Evolutionary conservation across 2,329 filamentous ascomycete species (phyloP).

Genomic region (Massarina eburnea): DNA sequence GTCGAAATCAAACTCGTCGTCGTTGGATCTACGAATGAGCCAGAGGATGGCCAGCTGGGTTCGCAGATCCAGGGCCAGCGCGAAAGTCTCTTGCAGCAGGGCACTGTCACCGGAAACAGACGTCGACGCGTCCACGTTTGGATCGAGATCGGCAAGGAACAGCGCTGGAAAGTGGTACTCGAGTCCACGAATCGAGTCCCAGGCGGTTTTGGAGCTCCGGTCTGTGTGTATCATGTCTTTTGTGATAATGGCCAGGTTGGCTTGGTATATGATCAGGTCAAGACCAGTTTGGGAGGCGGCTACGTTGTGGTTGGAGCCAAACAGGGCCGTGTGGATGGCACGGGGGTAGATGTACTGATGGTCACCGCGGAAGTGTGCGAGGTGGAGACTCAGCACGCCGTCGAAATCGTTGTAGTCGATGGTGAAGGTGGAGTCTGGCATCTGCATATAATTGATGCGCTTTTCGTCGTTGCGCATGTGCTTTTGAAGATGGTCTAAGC

Average conservation of each 20-base stretch:
- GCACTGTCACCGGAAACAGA: conserved; percentile 41
- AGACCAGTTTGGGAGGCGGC: conserved; percentile 28
- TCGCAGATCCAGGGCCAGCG: conserved; percentile 55
- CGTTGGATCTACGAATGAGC: conserved; percentile 37
- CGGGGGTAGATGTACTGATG: conserved; percentile 46
- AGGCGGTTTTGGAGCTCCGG: conserved; percentile 26
- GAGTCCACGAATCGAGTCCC: conserved; percentile 32
- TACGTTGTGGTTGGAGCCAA: conserved; percentile 31
- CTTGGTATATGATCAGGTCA: conserved; percentile 47
- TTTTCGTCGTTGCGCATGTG: conserved; percentile 18
- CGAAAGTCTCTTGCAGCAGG: conserved; percentile 48
- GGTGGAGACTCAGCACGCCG: conserved; percentile 35
- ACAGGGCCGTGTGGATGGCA: conserved; percentile 43
- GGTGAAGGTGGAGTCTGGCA: conserved; percentile 41
- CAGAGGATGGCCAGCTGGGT: conserved; percentile 57
- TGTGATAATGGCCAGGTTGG: conserved; percentile 49
- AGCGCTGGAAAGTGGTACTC: conserved; percentile 39
- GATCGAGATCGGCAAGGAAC: conserved; percentile 33
- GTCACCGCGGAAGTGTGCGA: conserved; percentile 40
- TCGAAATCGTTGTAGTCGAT: conserved; percentile 42
- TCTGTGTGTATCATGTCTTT: conserved; percentile 40
- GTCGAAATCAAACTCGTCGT: conserved; percentile 42
- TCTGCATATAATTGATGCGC: conserved; percentile 33
- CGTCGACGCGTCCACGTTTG: conserved; percentile 9
- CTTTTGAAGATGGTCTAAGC: conserved; percentile 18